Conservation (phyloP, 768 basidiomycete genomes). For the Boletellus ananiceps region DNA sequence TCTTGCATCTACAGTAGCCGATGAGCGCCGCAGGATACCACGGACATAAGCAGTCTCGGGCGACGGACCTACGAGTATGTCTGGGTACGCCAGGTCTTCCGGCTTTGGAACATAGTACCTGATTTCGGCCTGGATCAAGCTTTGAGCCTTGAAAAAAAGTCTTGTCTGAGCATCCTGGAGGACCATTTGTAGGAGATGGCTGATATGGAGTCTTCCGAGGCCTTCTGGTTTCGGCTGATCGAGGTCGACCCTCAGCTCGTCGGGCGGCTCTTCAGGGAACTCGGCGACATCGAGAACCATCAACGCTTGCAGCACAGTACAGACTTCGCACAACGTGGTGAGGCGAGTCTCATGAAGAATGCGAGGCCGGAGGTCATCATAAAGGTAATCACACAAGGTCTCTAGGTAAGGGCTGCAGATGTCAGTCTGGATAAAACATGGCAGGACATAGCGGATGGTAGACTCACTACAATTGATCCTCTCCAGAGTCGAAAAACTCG, state of each 20-base stretch:
- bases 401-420: conserved; percentile 78
- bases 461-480: conserved; percentile 64
- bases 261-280: conserved; percentile 27
- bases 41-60: background rate
- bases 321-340: conserved; percentile 87
- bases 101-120: conserved; percentile 71
- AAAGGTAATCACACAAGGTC: conserved; percentile 87
- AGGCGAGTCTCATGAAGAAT: conserved; percentile 91
- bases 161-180: conserved; percentile 95
- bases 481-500: conserved; percentile 84
- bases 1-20: conserved; percentile 37
- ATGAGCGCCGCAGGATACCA: conserved; percentile 3
- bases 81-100: conserved; percentile 85
- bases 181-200: conserved; percentile 80
- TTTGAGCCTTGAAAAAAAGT: conserved; percentile 93
- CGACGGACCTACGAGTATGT: conserved; percentile 64
- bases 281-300: conserved; percentile 84
- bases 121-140: conserved; percentile 85
- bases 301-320: conserved; percentile 91
- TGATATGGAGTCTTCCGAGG: conserved; percentile 67
- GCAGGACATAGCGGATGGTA: background rate
- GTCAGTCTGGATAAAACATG: conserved; percentile 6
- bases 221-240: conserved; percentile 36
- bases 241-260: conserved; percentile 37
- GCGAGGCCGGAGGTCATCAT: conserved; percentile 92